A percentile compares a stretch with the other conserved stretches of the same genome.
Conservation (phyloP, 2,329 filamentous ascomycete species). For the Fusarium tricinctum region DNA sequence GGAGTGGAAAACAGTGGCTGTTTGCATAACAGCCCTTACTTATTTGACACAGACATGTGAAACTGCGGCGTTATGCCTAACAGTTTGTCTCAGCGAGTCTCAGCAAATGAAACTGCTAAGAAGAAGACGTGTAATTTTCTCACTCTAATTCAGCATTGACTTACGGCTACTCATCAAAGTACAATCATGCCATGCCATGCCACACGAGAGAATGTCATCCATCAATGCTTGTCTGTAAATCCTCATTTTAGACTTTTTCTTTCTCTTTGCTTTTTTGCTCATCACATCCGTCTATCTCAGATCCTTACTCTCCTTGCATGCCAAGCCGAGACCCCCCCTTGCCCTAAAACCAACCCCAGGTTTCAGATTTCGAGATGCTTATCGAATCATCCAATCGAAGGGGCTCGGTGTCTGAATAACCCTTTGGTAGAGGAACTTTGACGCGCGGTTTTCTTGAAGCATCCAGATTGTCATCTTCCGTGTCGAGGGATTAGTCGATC, state of each 20-base stretch:
- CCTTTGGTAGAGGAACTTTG: neutral
- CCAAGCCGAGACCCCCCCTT: conserved; percentile 34
- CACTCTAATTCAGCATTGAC: neutral
- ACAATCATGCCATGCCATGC: neutral
- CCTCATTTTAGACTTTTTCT: conserved; percentile 21
- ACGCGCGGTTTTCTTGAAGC: conserved; percentile 17
- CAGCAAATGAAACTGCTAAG: neutral
- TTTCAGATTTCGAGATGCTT: conserved; percentile 44
- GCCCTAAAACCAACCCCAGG: conserved; percentile 38
- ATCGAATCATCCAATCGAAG: conserved; percentile 33
- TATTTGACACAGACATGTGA: conserved; percentile 10
- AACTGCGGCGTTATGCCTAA: conserved; percentile 2
- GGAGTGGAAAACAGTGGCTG: neutral
- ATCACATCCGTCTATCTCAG: conserved; percentile 27
- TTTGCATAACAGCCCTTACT: conserved; percentile 21
- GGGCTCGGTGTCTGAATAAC: neutral
- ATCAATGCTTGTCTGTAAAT: conserved; percentile 22
- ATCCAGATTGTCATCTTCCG: conserved; percentile 18
- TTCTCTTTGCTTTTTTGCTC: conserved; percentile 5
- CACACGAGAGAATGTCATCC: neutral
- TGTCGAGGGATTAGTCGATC: conserved; percentile 16
- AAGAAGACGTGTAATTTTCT: neutral
- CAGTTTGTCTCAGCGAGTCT: neutral
- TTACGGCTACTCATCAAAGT: neutral
- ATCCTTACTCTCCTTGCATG: conserved; percentile 20